phyloP scores from a whole-genome alignment of 495 filamentous ascomycete genomes.

The Evansstolkia leycettana region DNA sequence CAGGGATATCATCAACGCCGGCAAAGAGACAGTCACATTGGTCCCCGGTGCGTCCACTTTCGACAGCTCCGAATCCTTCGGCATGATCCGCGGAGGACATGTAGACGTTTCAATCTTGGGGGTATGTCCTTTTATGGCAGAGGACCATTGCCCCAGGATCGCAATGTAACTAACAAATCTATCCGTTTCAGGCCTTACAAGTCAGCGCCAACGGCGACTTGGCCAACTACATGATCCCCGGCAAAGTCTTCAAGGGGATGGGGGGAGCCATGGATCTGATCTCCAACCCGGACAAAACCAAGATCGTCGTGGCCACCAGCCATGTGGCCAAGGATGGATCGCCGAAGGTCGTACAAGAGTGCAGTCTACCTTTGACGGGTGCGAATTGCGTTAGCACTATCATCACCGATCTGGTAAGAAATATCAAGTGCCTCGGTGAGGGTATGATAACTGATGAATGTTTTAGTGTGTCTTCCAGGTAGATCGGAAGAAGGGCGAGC shows the following conservation, averaged over 20 bases:
- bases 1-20: conserved; percentile 80
- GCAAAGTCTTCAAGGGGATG: conserved; percentile 85
- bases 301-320: conserved; percentile 88
- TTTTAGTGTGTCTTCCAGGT: conserved; percentile 72
- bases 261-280: conserved; percentile 95
- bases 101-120: conserved; percentile 85
- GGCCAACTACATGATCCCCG: conserved; percentile 86
- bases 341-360: conserved; percentile 77
- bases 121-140: conserved; percentile 10
- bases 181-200: conserved; percentile 53
- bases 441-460: background rate
- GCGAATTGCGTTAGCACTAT: conserved; percentile 76
- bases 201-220: conserved; percentile 72
- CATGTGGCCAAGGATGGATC: conserved; percentile 83
- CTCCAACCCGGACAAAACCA: conserved; percentile 69
- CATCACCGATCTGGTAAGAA: conserved; percentile 76
- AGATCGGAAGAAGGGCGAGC: conserved; percentile 55
- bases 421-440: background rate
- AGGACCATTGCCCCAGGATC: background rate
- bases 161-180: too few relatives aligned
- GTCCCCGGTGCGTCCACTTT: conserved; percentile 71
- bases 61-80: conserved; percentile 78
- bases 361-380: conserved; percentile 77
- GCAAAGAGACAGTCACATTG: conserved; percentile 87
- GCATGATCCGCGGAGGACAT: conserved; percentile 81